Percentiles rank a stretch among this genome's conserved stretches.
These are phyloP conservation scores for Oidium heveae DNA, from an alignment of 2,329 filamentous ascomycete genomes.

Conservation along the genomic window DNA sequence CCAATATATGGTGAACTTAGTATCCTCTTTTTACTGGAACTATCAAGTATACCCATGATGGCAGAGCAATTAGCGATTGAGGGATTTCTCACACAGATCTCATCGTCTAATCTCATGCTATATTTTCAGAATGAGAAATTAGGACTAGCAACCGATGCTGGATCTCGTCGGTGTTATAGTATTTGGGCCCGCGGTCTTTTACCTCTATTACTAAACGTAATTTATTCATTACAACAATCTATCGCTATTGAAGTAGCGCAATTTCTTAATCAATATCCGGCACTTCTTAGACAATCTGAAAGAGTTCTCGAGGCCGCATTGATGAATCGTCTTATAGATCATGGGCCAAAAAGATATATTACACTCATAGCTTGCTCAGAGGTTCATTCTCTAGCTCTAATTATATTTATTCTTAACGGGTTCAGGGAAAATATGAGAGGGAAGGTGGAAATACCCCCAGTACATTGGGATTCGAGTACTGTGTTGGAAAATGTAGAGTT, in stretches of 20 bases:
- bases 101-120: slow-evolving; percentile 53
- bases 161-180: slow-evolving; percentile 49
- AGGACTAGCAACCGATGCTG: slow-evolving; percentile 47
- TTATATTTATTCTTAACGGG: slow-evolving; percentile 45
- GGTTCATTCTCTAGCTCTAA: slow-evolving; percentile 51
- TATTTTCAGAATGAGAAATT: slow-evolving; percentile 42
- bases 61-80: slow-evolving; percentile 82
- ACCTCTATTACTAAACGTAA: slow-evolving; percentile 68
- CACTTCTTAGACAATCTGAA: slow-evolving; percentile 47
- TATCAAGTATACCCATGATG: slow-evolving; percentile 56
- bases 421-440: slow-evolving; percentile 33
- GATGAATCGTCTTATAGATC: slow-evolving; percentile 22
- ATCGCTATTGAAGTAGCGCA: slow-evolving; percentile 64
- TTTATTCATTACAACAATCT: slow-evolving; percentile 55
- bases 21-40: slow-evolving; percentile 63
- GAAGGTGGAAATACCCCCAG: slow-evolving; percentile 42
- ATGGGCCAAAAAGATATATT: slow-evolving; percentile 31
- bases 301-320: slow-evolving; percentile 41
- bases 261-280: slow-evolving; percentile 74
- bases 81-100: slow-evolving; percentile 54
- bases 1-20: slow-evolving; percentile 87
- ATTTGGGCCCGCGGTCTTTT: slow-evolving; percentile 81
- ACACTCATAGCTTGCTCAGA: slow-evolving; percentile 53
- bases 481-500: slow-evolving; percentile 67
- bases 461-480: slow-evolving; percentile 48